A percentile compares a stretch with the other conserved stretches of the same genome.
Conservation (phyloP, 1,284 basidiomycete species). For the Ceratorhiza oryzae-sativae region DNA sequence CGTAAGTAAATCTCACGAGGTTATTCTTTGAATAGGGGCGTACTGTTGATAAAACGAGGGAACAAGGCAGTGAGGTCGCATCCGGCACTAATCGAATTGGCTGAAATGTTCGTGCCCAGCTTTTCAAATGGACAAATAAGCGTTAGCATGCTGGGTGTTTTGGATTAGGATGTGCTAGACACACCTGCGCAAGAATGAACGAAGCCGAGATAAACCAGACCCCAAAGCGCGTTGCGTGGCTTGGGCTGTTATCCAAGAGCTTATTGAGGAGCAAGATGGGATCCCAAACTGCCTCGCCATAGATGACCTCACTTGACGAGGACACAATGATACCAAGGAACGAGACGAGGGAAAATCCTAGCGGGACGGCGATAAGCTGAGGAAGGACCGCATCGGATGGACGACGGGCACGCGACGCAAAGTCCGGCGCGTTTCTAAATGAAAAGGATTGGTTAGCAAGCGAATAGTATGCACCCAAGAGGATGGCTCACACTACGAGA, state of each 20-base stretch:
- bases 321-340: constrained; percentile 87
- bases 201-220: constrained; percentile 73
- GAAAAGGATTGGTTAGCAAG: background rate
- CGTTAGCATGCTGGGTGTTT: constrained; percentile 1
- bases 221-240: constrained; percentile 69
- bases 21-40: constrained; percentile 44
- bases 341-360: constrained; percentile 78
- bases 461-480: constrained; percentile 37
- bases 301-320: constrained; percentile 78
- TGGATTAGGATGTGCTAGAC: background rate
- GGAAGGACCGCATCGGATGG: constrained; percentile 74
- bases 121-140: background rate
- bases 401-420: constrained; percentile 73
- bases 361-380: constrained; percentile 74
- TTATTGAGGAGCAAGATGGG: constrained; percentile 74
- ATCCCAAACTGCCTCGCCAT: constrained; percentile 80
- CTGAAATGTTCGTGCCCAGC: constrained; percentile 72
- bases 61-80: constrained; percentile 83
- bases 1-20: constrained; percentile 26
- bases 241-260: constrained; percentile 72
- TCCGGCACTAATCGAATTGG: constrained; percentile 85
- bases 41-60: constrained; percentile 71
- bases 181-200: constrained; percentile 75
- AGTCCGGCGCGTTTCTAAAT: constrained; percentile 76
- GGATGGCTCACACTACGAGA: constrained; percentile 62